Conservation (phyloP, 2,329 filamentous ascomycete species). For the Talaromyces islandicus region DNA sequence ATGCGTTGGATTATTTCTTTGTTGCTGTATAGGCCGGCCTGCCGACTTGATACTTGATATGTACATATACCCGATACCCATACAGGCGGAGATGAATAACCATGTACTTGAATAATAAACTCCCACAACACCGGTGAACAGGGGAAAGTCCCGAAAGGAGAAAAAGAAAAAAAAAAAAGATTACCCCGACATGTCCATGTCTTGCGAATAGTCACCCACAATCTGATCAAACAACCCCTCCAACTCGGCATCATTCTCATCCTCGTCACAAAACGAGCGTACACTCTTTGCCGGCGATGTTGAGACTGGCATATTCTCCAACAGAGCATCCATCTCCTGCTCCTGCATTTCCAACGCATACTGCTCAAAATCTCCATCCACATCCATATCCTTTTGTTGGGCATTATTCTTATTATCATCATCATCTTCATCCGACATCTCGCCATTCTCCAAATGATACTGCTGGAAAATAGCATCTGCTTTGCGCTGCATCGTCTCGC, state of each 20-base stretch:
- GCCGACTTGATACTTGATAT: neutral
- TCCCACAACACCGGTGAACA: neutral
- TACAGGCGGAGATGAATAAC: neutral
- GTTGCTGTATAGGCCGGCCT: neutral
- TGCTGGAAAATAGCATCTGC: constrained; percentile 21
- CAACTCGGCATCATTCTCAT: constrained; percentile 44
- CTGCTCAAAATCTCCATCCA: constrained; percentile 12
- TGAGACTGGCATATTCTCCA: constrained; percentile 11
- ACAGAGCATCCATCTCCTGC: constrained; percentile 26
- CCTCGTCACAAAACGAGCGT: constrained; percentile 43
- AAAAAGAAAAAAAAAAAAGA: neutral
- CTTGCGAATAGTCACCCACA: constrained; percentile 39
- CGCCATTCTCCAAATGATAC: constrained; percentile 12
- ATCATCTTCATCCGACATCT: constrained; percentile 16
- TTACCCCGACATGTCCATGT: constrained; percentile 35
- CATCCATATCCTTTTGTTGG: constrained; percentile 6
- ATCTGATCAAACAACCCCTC: constrained; percentile 57
- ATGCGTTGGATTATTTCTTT: neutral
- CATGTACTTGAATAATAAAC: neutral
- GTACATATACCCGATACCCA: constrained; percentile 2
- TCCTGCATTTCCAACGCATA: constrained; percentile 29
- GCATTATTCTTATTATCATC: no score
- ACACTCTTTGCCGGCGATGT: constrained; percentile 1
- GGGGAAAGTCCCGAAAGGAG: no score
- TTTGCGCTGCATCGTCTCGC: constrained; percentile 30